Evolutionary conservation across 805 yeast species (phyloP), one percentile per base, ranked within the genome.

Genomic region (Sporopachydermia quercuum): DNA sequence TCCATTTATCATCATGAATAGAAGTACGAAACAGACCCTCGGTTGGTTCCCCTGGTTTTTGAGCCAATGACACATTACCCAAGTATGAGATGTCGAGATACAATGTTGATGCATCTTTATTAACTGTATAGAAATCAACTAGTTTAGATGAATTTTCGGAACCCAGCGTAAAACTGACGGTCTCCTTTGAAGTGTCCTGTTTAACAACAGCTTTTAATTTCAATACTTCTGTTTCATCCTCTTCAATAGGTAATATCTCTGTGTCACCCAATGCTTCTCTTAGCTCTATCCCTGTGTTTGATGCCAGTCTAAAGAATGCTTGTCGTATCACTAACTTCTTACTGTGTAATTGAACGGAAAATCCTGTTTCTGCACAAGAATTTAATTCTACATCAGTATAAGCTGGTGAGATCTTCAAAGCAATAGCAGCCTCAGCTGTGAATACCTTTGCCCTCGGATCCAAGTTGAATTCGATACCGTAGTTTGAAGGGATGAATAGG

Each of bases 1-100:
- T 58, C 42, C 58, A 66, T 44, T 71, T 68, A 43, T 19, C 19
- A 14, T 8, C 18, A 34, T 8, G 8, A 19, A 6, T 77, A 50
- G 74, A 76, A 1, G 85, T 75, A 49, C 75, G 76, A 63, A 76
- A 81, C 1, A 81, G 53, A 5, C 38, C 38, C 5, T 14, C 27
- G 6, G 38, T 36, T 11, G 38, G 34, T 5, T 11, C 18, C 5
- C n/a, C n/a, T 5, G 18, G 27, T 36, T 13, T 8, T 8, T 17
- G 11, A 5, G 18, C 38, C 5, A 17, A 5, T 5, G 38, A 11
- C 11, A 36, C 8, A 5, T 13, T 8, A 19, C 27, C 38, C 16
- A 17, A 8, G 38, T 14, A 36, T 5, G 19, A 11, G 6, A 36
- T 6, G 18, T n/a, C 14, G 6, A 36, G 18, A 8, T 5, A 13